These are phyloP conservation scores for Xylaria digitata DNA, from an alignment of 2,329 filamentous ascomycete species.

Conservation along the genomic window DNA sequence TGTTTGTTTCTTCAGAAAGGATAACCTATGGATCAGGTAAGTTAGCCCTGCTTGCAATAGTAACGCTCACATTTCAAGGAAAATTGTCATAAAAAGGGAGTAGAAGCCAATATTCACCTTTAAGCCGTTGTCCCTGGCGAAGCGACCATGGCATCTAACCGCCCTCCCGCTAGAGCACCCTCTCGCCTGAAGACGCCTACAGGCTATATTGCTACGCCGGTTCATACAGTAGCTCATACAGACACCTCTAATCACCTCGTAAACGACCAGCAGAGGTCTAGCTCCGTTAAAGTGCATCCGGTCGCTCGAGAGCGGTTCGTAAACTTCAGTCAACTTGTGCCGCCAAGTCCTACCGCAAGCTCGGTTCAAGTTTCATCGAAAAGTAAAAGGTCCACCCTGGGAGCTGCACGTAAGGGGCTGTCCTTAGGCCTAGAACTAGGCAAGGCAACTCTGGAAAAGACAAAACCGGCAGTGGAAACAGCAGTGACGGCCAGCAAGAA, in stretches of 20 bases:
- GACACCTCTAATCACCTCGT: slow-evolving; percentile 16
- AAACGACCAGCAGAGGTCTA: slow-evolving; percentile 20
- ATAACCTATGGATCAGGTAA: slow-evolving; percentile 4
- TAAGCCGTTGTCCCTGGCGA: not conserved
- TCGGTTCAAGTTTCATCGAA: slow-evolving; percentile 1
- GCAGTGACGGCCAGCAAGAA: slow-evolving; percentile 16
- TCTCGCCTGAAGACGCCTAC: slow-evolving; percentile 22
- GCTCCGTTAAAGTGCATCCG: slow-evolving; percentile 1
- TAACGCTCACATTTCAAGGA: not conserved
- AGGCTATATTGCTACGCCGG: slow-evolving; percentile 29
- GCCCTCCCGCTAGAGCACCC: not conserved
- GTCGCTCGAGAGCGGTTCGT: slow-evolving; percentile 8
- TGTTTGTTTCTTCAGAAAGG: not conserved
- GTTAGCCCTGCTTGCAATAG: not conserved
- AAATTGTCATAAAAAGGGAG: not conserved
- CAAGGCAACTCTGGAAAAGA: slow-evolving; percentile 17
- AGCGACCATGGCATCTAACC: slow-evolving; percentile 23
- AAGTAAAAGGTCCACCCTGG: slow-evolving; percentile 21
- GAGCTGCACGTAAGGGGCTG: not conserved
- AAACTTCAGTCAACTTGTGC: slow-evolving; percentile 2
- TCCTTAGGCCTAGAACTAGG: not conserved
- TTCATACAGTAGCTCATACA: slow-evolving; percentile 8
- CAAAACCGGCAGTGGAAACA: slow-evolving; percentile 6
- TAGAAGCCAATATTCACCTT: not conserved
- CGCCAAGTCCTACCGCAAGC: not conserved